Evolutionary conservation across 192 early-diverging fungal genomes (phyloP).

Genomic region (Piromyces sp.): DNA sequence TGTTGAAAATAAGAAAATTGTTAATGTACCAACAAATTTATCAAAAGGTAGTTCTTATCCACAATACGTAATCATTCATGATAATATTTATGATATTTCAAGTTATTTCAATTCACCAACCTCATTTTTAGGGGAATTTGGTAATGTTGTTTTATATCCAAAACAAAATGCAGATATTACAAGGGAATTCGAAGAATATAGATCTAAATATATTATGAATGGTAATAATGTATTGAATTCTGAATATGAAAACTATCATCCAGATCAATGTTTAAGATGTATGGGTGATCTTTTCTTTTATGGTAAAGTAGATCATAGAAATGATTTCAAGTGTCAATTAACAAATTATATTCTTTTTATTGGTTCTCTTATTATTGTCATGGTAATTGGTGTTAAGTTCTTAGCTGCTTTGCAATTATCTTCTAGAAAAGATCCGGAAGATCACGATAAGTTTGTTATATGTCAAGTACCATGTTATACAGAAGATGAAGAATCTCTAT

Average conservation of each 20-base stretch:
- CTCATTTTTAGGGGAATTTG: background rate
- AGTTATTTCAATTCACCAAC: background rate
- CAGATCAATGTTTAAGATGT: conserved; percentile 34
- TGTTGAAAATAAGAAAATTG: background rate
- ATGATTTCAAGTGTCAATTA: conserved; percentile 57
- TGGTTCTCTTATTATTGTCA: conserved; percentile 63
- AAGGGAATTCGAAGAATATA: background rate
- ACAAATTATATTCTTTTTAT: conserved; percentile 72
- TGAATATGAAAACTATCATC: conserved; percentile 8
- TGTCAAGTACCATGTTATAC: conserved; percentile 95
- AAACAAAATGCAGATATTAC: background rate
- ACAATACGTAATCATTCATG: background rate
- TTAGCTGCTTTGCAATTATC: conserved; percentile 79
- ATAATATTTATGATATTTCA: background rate
- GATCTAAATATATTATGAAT: background rate
- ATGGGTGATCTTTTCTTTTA: conserved; percentile 68
- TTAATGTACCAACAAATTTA: background rate
- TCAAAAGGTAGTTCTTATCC: background rate
- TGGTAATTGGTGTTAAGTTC: conserved; percentile 67
- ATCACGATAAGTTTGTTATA: conserved; percentile 79
- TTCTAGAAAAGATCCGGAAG: conserved; percentile 52
- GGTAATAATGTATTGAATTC: background rate
- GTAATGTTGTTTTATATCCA: background rate
- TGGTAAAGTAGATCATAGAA: conserved; percentile 70
- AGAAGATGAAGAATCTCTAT: conserved; percentile 84